Evolutionary conservation across 257 asterid genomes (phyloP).

Genomic region (Galeopsis tetrahit): DNA sequence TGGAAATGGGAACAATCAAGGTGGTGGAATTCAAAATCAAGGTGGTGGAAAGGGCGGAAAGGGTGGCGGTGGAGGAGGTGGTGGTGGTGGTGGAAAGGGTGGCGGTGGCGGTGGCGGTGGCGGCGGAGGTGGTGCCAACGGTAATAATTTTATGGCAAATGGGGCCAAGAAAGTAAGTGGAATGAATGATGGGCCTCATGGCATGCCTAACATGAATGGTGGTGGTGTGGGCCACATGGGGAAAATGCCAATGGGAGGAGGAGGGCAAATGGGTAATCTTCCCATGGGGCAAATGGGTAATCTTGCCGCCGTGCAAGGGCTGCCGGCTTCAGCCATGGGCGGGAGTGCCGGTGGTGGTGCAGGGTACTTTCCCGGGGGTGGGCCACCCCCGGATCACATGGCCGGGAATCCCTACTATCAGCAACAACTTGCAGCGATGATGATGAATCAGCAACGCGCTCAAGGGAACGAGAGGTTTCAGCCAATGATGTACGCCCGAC

Average conservation of each 20-base stretch:
- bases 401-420: slow-evolving; percentile 72
- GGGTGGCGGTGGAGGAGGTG: slow-evolving; percentile 39
- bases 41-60: slow-evolving; percentile 54
- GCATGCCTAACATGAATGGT: slow-evolving; percentile 84
- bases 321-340: slow-evolving; percentile 59
- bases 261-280: slow-evolving; percentile 45
- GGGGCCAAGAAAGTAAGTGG: slow-evolving; percentile 72
- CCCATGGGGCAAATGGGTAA: slow-evolving; percentile 67
- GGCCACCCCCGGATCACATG: slow-evolving; percentile 45
- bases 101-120: slow-evolving; percentile 48
- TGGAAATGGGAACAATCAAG: slow-evolving; percentile 34
- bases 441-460: slow-evolving; percentile 95
- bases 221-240: slow-evolving; percentile 55
- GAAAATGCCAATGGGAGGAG: slow-evolving; percentile 43
- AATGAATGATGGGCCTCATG: slow-evolving; percentile 67
- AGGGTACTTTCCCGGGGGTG: slow-evolving; percentile 64
- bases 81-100: slow-evolving; percentile 49
- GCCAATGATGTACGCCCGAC: slow-evolving; percentile 96
- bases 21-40: slow-evolving; percentile 48
- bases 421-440: slow-evolving; percentile 78
- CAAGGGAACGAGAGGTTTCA: slow-evolving; percentile 93
- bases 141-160: slow-evolving; percentile 49
- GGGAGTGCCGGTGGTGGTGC: slow-evolving; percentile 46
- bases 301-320: slow-evolving; percentile 79
- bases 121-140: slow-evolving; percentile 44